A percentile compares a stretch with the other conserved stretches of the same genome.
Conservation (phyloP, 192 early-diverging fungal genomes). For the Obelidium mucronatum region DNA sequence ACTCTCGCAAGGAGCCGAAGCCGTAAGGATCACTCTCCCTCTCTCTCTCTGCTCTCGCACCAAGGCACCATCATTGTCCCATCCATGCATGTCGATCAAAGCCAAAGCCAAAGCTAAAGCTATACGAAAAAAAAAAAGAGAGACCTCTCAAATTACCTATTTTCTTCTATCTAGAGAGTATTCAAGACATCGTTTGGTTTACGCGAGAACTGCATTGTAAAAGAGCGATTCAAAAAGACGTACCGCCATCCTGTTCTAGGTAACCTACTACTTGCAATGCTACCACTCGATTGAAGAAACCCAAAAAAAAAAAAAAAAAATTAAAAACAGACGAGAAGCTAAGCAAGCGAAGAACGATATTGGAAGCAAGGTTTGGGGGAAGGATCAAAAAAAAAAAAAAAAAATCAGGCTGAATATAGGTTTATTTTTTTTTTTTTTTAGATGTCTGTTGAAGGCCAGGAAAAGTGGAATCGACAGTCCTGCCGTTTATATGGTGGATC, state of each 20-base stretch:
- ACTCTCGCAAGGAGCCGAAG: conserved; percentile 91
- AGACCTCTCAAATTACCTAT: neutral
- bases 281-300: conserved; percentile 41
- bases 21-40: conserved; percentile 65
- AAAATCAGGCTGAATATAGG: neutral
- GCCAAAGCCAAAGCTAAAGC: too few species aligned
- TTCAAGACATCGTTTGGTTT: conserved; percentile 72
- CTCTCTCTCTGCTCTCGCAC: too few species aligned
- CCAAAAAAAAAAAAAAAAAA: conserved; percentile 17
- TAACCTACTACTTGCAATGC: conserved; percentile 75
- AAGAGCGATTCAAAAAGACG: conserved; percentile 91
- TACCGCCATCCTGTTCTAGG: conserved; percentile 94
- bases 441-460: conserved; percentile 77
- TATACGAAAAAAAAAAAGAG: too few species aligned
- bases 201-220: conserved; percentile 72
- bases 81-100: too few species aligned
- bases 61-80: too few species aligned
- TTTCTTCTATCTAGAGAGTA: conserved; percentile 67
- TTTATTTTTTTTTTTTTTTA: conserved; percentile 13
- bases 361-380: neutral
- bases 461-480: conserved; percentile 82
- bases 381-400: neutral
- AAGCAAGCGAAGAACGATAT: conserved; percentile 20
- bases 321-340: conserved; percentile 15
- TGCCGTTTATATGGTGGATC: conserved; percentile 81